These are phyloP conservation scores for Fusarium tanahbumbuense DNA, from an alignment of 2,329 filamentous ascomycete genomes.

Conservation along the genomic window DNA sequence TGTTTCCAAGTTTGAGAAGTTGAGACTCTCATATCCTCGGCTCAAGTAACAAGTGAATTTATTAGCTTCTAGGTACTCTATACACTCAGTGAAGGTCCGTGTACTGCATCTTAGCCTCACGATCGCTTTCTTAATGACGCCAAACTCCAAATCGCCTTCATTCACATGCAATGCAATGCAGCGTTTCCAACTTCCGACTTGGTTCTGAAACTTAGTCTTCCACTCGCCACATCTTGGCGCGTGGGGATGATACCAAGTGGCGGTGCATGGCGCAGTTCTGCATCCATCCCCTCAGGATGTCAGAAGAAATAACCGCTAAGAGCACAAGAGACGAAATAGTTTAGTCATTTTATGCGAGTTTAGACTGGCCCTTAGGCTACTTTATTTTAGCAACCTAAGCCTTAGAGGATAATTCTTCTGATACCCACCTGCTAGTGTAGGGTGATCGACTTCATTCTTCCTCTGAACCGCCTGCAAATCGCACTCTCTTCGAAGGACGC, in stretches of 20 bases:
- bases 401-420: too few relatives aligned
- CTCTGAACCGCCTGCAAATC: conserved; percentile 43
- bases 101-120: neutral
- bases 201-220: conserved; percentile 37
- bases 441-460: neutral
- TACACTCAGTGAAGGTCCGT: neutral
- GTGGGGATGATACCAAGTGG: conserved; percentile 7
- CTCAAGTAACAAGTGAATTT: neutral
- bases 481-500: conserved; percentile 50
- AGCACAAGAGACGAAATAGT: too few relatives aligned
- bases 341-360: too few relatives aligned
- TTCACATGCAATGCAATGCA: conserved; percentile 10
- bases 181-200: conserved; percentile 34
- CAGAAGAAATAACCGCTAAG: too few relatives aligned
- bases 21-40: neutral
- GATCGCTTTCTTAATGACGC: conserved; percentile 24
- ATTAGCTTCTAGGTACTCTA: neutral
- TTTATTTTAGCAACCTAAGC: too few relatives aligned
- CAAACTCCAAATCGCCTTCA: conserved; percentile 15
- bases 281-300: neutral
- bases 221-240: conserved; percentile 24
- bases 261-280: conserved; percentile 24
- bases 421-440: neutral
- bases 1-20: conserved; percentile 8
- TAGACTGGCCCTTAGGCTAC: too few relatives aligned